These are phyloP conservation scores for Stachybotrys elegans DNA, from an alignment of 2,329 filamentous ascomycete genomes.

Conservation along the genomic window DNA sequence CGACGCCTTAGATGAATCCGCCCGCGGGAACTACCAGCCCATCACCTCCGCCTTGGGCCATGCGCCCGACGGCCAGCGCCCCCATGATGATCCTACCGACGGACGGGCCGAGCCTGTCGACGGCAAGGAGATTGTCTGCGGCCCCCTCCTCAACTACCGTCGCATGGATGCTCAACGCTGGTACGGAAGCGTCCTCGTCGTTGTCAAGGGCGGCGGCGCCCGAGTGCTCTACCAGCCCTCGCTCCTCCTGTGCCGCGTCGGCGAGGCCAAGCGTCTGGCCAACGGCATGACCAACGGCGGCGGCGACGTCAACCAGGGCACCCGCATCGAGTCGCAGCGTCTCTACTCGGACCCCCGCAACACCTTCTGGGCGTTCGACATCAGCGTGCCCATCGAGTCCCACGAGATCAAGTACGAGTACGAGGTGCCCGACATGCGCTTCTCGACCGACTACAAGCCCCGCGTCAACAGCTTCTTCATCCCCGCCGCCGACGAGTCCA, in stretches of 20 bases:
- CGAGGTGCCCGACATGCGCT: conserved; percentile 60
- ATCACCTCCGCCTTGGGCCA: conserved; percentile 39
- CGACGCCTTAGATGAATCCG: conserved; percentile 17
- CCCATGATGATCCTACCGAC: conserved; percentile 10
- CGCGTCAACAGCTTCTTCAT: conserved; percentile 73
- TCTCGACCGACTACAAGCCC: conserved; percentile 51
- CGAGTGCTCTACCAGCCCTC: conserved; percentile 53
- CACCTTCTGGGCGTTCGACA: conserved; percentile 92
- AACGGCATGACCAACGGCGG: conserved; percentile 19
- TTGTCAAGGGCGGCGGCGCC: conserved; percentile 66
- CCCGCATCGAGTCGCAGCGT: conserved; percentile 33
- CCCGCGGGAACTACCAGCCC: conserved; percentile 37
- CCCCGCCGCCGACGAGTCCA: conserved; percentile 74
- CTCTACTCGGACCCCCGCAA: conserved; percentile 60
- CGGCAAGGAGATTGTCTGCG: conserved; percentile 60
- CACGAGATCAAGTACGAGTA: conserved; percentile 77
- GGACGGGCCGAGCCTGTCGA: conserved; percentile 25
- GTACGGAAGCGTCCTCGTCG: conserved; percentile 82
- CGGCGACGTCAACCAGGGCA: conserved; percentile 37
- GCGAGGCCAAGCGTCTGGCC: conserved; percentile 14
- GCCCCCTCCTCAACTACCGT: conserved; percentile 73
- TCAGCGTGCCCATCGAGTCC: conserved; percentile 69
- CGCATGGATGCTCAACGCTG: conserved; percentile 68
- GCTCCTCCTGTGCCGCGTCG: conserved; percentile 47
- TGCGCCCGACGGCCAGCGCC: conserved; percentile 23